These are phyloP conservation scores for Jimgerdemannia lactiflua DNA, from an alignment of 192 early-diverging fungal genomes.

Conservation along the genomic window DNA sequence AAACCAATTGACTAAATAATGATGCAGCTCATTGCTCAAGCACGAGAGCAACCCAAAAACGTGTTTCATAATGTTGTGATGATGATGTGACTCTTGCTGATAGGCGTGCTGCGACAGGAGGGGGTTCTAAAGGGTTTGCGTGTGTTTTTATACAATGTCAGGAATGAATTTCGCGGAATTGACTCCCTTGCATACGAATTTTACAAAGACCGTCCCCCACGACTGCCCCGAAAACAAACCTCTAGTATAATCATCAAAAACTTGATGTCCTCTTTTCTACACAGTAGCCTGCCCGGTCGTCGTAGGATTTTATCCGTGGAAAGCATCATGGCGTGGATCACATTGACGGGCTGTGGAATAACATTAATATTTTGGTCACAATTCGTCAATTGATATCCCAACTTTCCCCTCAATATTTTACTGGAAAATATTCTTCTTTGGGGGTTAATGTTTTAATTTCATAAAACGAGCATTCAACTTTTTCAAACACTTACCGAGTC, in stretches of 20 bases:
- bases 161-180: not conserved
- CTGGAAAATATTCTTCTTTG: not conserved
- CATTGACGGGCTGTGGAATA: slow-evolving; percentile 46
- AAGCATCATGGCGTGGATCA: slow-evolving; percentile 74
- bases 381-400: too few species aligned
- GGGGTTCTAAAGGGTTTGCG: slow-evolving; percentile 58
- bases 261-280: slow-evolving; percentile 58
- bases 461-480: not conserved
- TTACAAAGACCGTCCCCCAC: too few species aligned
- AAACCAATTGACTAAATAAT: slow-evolving; percentile 85
- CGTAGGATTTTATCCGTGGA: slow-evolving; percentile 68
- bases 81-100: slow-evolving; percentile 73
- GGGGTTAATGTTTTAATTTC: too few species aligned
- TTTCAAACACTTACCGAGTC: slow-evolving; percentile 39
- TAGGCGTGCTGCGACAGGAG: slow-evolving; percentile 73
- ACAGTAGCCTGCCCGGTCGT: slow-evolving; percentile 49
- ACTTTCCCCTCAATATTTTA: not conserved
- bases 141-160: too few species aligned
- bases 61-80: slow-evolving; percentile 82
- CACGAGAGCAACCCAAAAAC: slow-evolving; percentile 80
- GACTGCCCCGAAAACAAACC: slow-evolving; percentile 30
- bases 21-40: slow-evolving; percentile 82
- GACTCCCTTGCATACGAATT: not conserved
- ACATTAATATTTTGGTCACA: not conserved
- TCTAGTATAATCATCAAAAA: slow-evolving; percentile 87